Conservation (phyloP, 1,284 basidiomycete genomes). For the Sporisorium reilianum region DNA sequence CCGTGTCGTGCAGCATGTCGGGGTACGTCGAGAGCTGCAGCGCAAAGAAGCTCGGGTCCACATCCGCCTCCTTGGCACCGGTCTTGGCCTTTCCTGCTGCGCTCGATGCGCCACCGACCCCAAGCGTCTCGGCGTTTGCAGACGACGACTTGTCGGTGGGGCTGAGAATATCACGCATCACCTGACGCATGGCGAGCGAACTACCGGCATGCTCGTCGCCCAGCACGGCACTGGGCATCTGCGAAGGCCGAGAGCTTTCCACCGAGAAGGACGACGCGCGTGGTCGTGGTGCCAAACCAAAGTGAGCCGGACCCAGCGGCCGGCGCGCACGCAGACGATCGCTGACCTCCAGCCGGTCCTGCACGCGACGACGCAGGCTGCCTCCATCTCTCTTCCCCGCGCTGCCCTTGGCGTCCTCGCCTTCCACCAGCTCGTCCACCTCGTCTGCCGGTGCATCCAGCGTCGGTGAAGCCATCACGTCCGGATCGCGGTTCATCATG, state of each 20-base stretch:
- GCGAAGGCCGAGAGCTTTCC: slow-evolving; percentile 5
- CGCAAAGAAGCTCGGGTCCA: slow-evolving; percentile 89
- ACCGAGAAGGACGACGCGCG: slow-evolving; percentile 82
- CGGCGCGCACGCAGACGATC: slow-evolving; percentile 47
- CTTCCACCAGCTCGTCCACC: background rate
- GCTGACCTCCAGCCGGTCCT: slow-evolving; percentile 44
- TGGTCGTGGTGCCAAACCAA: slow-evolving; percentile 55
- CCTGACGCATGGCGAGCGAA: slow-evolving; percentile 48
- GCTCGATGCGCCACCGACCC: background rate
- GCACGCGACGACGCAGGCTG: slow-evolving; percentile 39
- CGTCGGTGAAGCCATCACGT: slow-evolving; percentile 38
- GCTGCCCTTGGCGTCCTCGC: background rate
- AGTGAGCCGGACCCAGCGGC: slow-evolving; percentile 52
- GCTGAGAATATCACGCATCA: slow-evolving; percentile 53
- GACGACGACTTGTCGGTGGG: slow-evolving; percentile 16
- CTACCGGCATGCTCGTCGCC: slow-evolving; percentile 21
- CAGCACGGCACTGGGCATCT: slow-evolving; percentile 10
- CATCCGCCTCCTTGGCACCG: slow-evolving; percentile 55
- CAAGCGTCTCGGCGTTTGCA: background rate
- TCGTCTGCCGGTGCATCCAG: slow-evolving; percentile 36
- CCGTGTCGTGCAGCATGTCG: slow-evolving; percentile 65
- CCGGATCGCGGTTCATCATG: slow-evolving; percentile 77
- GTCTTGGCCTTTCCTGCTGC: slow-evolving; percentile 12
- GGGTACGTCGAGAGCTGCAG: slow-evolving; percentile 79
- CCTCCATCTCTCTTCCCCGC: background rate